These are phyloP conservation scores for Penicillium soppii DNA, from an alignment of 495 filamentous ascomycete species.

Conservation along the genomic window DNA sequence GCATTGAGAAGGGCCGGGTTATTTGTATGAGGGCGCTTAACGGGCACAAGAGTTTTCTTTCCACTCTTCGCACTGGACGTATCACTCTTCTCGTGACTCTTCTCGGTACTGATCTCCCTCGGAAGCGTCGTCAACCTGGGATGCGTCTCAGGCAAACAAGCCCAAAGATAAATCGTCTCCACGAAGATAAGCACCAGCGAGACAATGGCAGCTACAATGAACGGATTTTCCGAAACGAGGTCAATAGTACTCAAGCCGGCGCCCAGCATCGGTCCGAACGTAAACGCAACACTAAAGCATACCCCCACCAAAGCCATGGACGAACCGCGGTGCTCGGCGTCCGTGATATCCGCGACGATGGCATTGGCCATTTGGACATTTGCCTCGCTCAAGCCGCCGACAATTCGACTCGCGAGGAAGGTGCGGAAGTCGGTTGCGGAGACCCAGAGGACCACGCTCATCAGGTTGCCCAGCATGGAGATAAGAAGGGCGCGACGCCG, in stretches of 20 bases:
- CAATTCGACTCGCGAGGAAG: slow-evolving; percentile 86
- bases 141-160: slow-evolving; percentile 84
- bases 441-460: slow-evolving; percentile 92
- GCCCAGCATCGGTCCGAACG: slow-evolving; percentile 88
- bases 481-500: slow-evolving; percentile 83
- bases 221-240: slow-evolving; percentile 83
- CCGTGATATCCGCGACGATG: slow-evolving; percentile 94
- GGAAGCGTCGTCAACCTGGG: slow-evolving; percentile 46
- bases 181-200: slow-evolving; percentile 76
- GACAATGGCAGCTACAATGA: slow-evolving; percentile 84
- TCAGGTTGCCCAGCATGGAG: slow-evolving; percentile 93
- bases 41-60: slow-evolving; percentile 5
- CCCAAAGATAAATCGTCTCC: slow-evolving; percentile 89
- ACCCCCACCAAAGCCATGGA: slow-evolving; percentile 96
- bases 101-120: no score
- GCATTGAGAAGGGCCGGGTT: slow-evolving; percentile 79
- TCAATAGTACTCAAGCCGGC: slow-evolving; percentile 75
- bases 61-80: slow-evolving; percentile 6
- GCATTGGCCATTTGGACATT: slow-evolving; percentile 97
- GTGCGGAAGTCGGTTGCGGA: slow-evolving; percentile 90
- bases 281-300: slow-evolving; percentile 97
- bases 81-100: background rate
- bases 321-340: slow-evolving; percentile 72
- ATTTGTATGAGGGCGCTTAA: slow-evolving; percentile 59
- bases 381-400: slow-evolving; percentile 92